phyloP scores from a whole-genome alignment of 164 flowering plant species.

The Vitis cinerea region DNA sequence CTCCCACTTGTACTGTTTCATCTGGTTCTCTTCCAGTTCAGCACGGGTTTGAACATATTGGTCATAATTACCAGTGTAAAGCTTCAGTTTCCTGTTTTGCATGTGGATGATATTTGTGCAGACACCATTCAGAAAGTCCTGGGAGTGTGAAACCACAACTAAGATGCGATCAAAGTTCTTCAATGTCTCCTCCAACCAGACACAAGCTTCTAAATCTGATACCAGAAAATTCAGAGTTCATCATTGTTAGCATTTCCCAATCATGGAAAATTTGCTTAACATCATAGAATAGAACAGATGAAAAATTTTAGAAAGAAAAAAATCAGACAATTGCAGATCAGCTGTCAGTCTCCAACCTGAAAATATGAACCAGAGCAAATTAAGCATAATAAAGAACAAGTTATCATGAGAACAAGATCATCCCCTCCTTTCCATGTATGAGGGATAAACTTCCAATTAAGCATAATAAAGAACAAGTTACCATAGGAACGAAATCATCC shows the following conservation, averaged over 20 bases:
- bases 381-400: neutral
- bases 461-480: no score
- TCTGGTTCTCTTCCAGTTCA: conserved; percentile 97
- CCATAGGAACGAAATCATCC: no score
- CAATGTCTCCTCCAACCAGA: conserved; percentile 92
- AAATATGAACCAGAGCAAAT: neutral
- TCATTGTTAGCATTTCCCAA: no score
- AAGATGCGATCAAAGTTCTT: conserved; percentile 90
- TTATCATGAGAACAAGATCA: no score
- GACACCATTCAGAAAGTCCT: conserved; percentile 93
- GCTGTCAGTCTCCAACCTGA: neutral
- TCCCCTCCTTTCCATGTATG: no score
- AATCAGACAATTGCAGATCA: neutral
- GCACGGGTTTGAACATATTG: conserved; percentile 90
- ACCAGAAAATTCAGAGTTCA: neutral
- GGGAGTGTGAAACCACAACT: conserved; percentile 94
- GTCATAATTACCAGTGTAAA: conserved; percentile 87
- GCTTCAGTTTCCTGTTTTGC: conserved; percentile 82
- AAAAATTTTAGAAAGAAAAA: no score
- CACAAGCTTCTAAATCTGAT: conserved; percentile 96
- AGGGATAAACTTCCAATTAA: no score
- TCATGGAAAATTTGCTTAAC: neutral
- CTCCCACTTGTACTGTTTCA: conserved; percentile 99
- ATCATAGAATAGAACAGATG: neutral
- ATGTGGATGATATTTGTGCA: conserved; percentile 97